Conservation (phyloP, 257 asterid species). For the Nicotiana knightiana region DNA sequence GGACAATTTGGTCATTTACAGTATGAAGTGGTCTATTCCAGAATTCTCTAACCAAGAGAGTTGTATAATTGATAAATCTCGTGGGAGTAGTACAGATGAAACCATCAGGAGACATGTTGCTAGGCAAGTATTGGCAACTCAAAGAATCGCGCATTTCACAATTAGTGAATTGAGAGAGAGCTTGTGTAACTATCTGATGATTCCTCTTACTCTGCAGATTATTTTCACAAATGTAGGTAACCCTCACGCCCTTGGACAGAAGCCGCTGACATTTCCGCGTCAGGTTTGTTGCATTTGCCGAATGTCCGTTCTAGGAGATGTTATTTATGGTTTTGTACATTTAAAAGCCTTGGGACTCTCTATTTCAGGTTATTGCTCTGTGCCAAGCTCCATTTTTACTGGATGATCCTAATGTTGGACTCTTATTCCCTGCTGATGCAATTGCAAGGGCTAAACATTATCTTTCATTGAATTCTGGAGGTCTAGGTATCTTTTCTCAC, state of each 20-base stretch:
- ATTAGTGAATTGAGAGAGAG: background rate
- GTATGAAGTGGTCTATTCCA: too few relatives aligned
- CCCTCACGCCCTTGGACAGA: slow-evolving; percentile 94
- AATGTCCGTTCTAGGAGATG: background rate
- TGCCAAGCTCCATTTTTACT: slow-evolving; percentile 98
- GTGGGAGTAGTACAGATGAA: too few relatives aligned
- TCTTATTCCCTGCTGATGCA: slow-evolving; percentile 93
- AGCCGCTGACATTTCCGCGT: slow-evolving; percentile 89
- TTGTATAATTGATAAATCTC: too few relatives aligned
- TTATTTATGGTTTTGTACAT: background rate
- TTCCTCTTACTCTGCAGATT: slow-evolving; percentile 43
- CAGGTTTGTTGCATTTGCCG: slow-evolving; percentile 40
- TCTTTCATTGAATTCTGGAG: slow-evolving; percentile 76
- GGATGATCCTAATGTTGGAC: slow-evolving; percentile 95
- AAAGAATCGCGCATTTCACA: too few relatives aligned
- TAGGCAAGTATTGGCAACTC: too few relatives aligned
- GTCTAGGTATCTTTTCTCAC: slow-evolving; percentile 55
- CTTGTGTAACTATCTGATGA: background rate
- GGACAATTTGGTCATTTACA: too few relatives aligned
- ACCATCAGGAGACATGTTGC: too few relatives aligned
- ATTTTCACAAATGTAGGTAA: slow-evolving; percentile 91
- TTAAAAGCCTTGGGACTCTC: background rate
- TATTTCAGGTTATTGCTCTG: slow-evolving; percentile 80
- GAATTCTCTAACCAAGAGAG: too few relatives aligned
- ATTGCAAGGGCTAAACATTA: slow-evolving; percentile 89